These are phyloP conservation scores for Triangularia verruculosa DNA, from an alignment of 2,329 filamentous ascomycete genomes.

Conservation along the genomic window DNA sequence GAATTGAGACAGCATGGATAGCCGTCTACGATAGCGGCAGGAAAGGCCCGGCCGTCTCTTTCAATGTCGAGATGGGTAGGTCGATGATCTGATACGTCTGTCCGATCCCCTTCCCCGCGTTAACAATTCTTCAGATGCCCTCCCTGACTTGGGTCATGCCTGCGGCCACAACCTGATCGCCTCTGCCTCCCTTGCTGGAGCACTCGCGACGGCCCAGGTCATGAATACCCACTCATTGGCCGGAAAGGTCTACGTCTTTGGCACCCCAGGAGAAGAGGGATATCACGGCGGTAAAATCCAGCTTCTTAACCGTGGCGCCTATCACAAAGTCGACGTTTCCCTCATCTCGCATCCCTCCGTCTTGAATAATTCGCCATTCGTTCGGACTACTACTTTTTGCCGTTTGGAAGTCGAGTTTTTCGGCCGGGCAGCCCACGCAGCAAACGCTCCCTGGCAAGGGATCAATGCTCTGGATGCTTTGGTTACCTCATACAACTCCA, in stretches of 20 bases:
- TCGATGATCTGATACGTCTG: too few relatives aligned
- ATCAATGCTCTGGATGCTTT: conserved; percentile 59
- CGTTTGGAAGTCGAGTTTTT: conserved; percentile 50
- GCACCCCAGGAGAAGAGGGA: conserved; percentile 54
- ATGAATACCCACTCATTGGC: conserved; percentile 41
- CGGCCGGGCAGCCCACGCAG: conserved; percentile 55
- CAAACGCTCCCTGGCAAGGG: conserved; percentile 56
- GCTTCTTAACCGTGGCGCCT: conserved; percentile 44
- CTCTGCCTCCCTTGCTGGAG: conserved; percentile 45
- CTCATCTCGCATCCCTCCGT: conserved; percentile 44
- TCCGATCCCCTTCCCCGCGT: too few relatives aligned
- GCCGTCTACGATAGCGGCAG: conserved; percentile 47
- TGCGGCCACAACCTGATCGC: conserved; percentile 57
- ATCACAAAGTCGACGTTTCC: conserved; percentile 39
- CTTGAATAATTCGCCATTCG: conserved; percentile 43
- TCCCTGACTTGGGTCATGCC: conserved; percentile 50
- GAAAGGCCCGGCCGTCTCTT: conserved; percentile 45
- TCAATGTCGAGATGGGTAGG: conserved; percentile 47
- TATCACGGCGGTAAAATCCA: conserved; percentile 48
- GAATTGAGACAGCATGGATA: conserved; percentile 51
- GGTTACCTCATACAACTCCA: conserved; percentile 45
- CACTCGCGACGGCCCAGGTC: conserved; percentile 45
- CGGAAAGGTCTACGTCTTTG: conserved; percentile 46
- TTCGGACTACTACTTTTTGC: conserved; percentile 51
- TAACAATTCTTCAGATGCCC: conserved; percentile 39